Evolutionary conservation across 257 asterid genomes (phyloP).

Genomic region (Solanum ossicruentum): DNA sequence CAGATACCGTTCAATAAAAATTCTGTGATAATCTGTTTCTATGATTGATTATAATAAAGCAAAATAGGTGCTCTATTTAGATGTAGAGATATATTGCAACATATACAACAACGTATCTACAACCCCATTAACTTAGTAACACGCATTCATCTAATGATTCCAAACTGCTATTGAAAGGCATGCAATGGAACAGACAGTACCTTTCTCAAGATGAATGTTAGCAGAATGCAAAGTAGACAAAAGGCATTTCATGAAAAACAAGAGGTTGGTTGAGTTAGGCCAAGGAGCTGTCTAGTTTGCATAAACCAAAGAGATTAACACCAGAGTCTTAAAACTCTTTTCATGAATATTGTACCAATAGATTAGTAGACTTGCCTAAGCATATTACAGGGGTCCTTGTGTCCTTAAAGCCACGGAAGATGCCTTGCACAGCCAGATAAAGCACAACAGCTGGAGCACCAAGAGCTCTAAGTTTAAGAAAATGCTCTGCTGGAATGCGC

Average conservation of each 20-base stretch:
- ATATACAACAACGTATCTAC: neutral
- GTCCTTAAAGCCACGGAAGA: constrained; percentile 32
- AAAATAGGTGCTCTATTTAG: neutral
- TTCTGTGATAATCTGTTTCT: neutral
- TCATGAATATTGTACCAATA: neutral
- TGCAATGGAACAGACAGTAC: neutral
- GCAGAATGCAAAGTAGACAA: neutral
- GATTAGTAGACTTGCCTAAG: constrained; percentile 18
- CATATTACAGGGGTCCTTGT: constrained; percentile 29
- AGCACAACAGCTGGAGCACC: constrained; percentile 44
- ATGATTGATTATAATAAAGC: neutral
- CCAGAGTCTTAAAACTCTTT: neutral
- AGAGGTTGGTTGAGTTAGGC: neutral
- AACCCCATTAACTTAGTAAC: neutral
- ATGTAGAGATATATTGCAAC: neutral
- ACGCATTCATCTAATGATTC: neutral
- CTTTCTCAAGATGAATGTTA: neutral
- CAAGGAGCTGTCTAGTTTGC: neutral
- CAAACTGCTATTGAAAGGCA: neutral
- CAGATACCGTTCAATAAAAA: neutral
- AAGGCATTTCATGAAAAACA: neutral
- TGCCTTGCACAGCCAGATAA: constrained; percentile 30
- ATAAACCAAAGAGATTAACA: neutral
- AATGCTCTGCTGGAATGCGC: constrained; percentile 23
- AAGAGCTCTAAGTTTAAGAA: constrained; percentile 36